phyloP scores from a whole-genome alignment of 176 grass and related monocot species.

The Paspalum notatum region DNA sequence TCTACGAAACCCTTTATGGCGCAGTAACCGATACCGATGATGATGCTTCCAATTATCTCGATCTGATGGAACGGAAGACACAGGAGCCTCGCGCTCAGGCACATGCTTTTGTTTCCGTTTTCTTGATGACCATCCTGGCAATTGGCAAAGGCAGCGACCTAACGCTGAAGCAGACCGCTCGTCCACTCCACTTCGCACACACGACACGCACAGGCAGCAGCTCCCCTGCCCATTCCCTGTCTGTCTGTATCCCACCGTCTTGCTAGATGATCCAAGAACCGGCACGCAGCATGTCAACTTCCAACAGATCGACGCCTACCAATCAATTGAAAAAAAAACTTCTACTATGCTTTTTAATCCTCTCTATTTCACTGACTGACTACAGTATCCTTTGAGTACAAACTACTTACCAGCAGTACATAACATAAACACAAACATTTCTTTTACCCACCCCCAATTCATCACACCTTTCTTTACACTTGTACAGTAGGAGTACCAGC shows the following conservation, averaged over 20 bases:
- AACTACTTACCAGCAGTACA: background rate
- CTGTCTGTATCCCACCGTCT: too few species aligned
- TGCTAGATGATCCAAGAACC: conserved; percentile 5
- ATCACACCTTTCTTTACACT: background rate
- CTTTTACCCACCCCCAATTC: background rate
- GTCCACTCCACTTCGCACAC: conserved; percentile 18
- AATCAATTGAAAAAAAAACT: too few species aligned
- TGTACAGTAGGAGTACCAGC: background rate
- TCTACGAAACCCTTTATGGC: background rate
- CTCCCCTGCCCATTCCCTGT: background rate
- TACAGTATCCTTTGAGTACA: background rate
- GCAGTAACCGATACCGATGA: background rate
- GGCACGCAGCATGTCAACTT: background rate
- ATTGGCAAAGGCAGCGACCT: conserved; percentile 17
- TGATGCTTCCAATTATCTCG: conserved; percentile 15
- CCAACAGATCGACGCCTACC: background rate
- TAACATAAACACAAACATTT: background rate
- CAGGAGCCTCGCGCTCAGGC: conserved; percentile 41
- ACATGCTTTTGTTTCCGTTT: conserved; percentile 33
- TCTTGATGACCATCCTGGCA: background rate
- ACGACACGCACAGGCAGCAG: background rate
- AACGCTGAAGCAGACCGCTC: conserved; percentile 45
- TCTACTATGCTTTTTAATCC: background rate
- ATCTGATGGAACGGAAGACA: conserved; percentile 4
- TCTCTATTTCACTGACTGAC: background rate